phyloP scores from a whole-genome alignment of 257 asterid species.

The Parsonsia alboflavescens region DNA sequence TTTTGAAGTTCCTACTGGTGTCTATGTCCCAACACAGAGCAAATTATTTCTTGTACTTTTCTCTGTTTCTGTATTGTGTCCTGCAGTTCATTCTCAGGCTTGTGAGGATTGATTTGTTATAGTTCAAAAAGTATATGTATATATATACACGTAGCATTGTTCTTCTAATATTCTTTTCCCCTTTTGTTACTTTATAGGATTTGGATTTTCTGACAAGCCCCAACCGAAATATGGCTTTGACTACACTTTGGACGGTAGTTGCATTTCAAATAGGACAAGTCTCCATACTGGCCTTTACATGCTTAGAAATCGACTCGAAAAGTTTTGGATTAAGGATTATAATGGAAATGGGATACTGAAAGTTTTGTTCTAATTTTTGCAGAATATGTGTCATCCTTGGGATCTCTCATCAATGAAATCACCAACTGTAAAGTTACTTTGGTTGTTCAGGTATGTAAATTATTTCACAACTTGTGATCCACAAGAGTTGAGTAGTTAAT shows the following conservation, averaged over 20 bases:
- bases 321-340: not conserved
- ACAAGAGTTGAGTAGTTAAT: slow-evolving; percentile 1
- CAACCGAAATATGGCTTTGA: slow-evolving; percentile 90
- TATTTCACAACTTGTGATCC: slow-evolving; percentile 3
- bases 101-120: not conserved
- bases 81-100: not conserved
- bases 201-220: slow-evolving; percentile 97
- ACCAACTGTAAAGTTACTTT: slow-evolving; percentile 56
- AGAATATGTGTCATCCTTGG: slow-evolving; percentile 75
- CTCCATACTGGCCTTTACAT: not conserved
- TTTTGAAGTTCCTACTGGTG: not conserved
- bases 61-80: not conserved
- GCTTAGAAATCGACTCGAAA: not conserved
- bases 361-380: slow-evolving; percentile 16
- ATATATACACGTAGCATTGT: too few relatives aligned
- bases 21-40: not conserved
- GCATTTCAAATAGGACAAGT: slow-evolving; percentile 4
- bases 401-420: slow-evolving; percentile 51
- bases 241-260: slow-evolving; percentile 78
- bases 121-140: not conserved
- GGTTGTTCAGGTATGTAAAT: slow-evolving; percentile 71
- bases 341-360: not conserved
- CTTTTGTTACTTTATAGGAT: slow-evolving; percentile 42
- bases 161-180: not conserved
- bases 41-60: too few relatives aligned